phyloP scores from a whole-genome alignment of 345 rosid genomes.

The Corchorus olitorius region DNA sequence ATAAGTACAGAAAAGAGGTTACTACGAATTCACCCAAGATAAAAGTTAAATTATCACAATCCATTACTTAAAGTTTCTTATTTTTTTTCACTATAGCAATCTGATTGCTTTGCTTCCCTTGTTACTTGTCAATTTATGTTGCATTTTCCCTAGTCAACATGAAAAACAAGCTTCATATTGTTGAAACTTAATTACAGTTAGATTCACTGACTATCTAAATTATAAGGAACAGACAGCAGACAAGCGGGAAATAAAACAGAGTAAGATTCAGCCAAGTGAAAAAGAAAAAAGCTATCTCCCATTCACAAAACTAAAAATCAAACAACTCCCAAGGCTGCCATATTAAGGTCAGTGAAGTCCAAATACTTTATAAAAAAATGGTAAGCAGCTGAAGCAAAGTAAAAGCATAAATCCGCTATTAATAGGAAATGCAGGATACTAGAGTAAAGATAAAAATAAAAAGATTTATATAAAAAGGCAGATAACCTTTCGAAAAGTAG shows the following conservation, averaged over 20 bases:
- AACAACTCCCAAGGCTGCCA: background rate
- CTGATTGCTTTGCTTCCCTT: background rate
- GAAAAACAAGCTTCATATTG: background rate
- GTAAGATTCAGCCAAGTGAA: background rate
- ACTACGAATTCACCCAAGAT: background rate
- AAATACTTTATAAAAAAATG: background rate
- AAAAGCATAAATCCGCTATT: background rate
- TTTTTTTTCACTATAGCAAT: slow-evolving; percentile 5
- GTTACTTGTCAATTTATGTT: background rate
- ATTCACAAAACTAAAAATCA: background rate
- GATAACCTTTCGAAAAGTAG: background rate
- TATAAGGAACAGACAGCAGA: background rate
- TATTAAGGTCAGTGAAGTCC: slow-evolving; percentile 9
- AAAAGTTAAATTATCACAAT: background rate
- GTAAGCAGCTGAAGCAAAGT: background rate
- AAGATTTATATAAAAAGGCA: background rate
- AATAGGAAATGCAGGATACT: background rate
- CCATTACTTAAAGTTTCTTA: background rate
- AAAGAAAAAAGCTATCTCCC: background rate
- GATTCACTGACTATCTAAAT: background rate
- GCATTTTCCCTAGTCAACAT: background rate
- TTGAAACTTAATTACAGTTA: background rate
- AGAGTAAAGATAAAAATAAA: background rate
- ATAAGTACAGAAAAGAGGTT: background rate
- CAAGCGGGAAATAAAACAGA: background rate